These are phyloP conservation scores for Staphylotrichum tortipilum DNA, from an alignment of 495 filamentous ascomycete genomes.

Conservation along the genomic window DNA sequence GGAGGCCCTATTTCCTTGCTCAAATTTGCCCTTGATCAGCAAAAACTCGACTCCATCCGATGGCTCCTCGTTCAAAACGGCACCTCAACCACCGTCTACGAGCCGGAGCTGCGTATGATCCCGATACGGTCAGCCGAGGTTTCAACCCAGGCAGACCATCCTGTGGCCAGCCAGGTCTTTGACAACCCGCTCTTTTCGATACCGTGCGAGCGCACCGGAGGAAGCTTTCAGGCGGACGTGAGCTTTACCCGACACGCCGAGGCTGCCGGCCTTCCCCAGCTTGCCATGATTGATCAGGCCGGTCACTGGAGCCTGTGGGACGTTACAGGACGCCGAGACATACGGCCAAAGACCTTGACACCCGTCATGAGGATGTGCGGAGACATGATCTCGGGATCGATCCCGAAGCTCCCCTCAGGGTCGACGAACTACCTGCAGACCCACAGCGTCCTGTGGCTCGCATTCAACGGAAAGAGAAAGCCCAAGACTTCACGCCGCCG, in stretches of 20 bases:
- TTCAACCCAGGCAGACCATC: neutral
- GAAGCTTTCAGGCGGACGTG: constrained; percentile 57
- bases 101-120: constrained; percentile 39
- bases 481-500: neutral
- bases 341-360: constrained; percentile 27
- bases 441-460: constrained; percentile 17
- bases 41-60: constrained; percentile 36
- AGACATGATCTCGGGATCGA: constrained; percentile 13
- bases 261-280: constrained; percentile 36
- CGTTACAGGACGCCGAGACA: constrained; percentile 30
- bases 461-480: neutral
- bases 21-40: constrained; percentile 48
- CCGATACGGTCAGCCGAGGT: constrained; percentile 3
- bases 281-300: constrained; percentile 62
- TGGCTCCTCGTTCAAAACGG: constrained; percentile 58
- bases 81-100: constrained; percentile 48
- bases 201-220: constrained; percentile 44
- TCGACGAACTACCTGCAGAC: neutral
- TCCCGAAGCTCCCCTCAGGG: constrained; percentile 10
- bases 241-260: constrained; percentile 69
- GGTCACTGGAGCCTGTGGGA: constrained; percentile 76
- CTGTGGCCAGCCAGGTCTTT: constrained; percentile 37
- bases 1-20: constrained; percentile 52
- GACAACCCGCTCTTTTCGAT: constrained; percentile 55
- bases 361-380: constrained; percentile 23